Percentiles rank a stretch among this genome's conserved stretches.
phyloP scores from a whole-genome alignment of 2,329 filamentous ascomycete genomes.

The Alternaria brassicae region DNA sequence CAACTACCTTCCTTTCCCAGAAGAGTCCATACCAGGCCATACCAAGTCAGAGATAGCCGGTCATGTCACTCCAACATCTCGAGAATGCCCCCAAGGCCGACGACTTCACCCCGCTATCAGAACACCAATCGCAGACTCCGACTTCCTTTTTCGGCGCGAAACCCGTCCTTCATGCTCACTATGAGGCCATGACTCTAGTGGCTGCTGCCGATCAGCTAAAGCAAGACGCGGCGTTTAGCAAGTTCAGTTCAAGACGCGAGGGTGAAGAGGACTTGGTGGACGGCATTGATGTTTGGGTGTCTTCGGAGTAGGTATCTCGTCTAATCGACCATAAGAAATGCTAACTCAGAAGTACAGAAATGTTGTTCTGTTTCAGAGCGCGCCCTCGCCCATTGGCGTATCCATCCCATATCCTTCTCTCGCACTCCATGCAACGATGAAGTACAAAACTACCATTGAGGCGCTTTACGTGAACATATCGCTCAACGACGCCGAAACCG shows the following conservation, averaged over 20 bases:
- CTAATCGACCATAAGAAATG: neutral
- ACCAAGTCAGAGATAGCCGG: neutral
- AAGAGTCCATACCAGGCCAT: too few relatives aligned
- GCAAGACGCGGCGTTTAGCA: slow-evolving; percentile 54
- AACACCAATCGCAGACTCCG: slow-evolving; percentile 77
- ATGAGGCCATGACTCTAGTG: slow-evolving; percentile 64
- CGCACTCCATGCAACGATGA: slow-evolving; percentile 76
- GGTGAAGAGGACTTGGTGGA: slow-evolving; percentile 42
- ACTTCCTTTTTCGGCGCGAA: slow-evolving; percentile 74
- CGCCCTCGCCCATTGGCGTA: slow-evolving; percentile 64
- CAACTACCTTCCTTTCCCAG: neutral
- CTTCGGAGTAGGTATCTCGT: slow-evolving; percentile 49
- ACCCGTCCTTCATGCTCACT: slow-evolving; percentile 72
- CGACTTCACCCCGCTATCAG: slow-evolving; percentile 69
- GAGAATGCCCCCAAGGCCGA: slow-evolving; percentile 62
- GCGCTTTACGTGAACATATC: slow-evolving; percentile 49
- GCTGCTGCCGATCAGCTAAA: slow-evolving; percentile 63
- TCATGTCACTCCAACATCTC: slow-evolving; percentile 59
- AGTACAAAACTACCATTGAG: slow-evolving; percentile 51
- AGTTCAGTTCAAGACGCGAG: slow-evolving; percentile 49
- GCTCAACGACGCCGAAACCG: slow-evolving; percentile 60
- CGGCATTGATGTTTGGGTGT: slow-evolving; percentile 58
- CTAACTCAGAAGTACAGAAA: slow-evolving; percentile 44
- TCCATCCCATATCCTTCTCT: slow-evolving; percentile 77
- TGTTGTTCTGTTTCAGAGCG: slow-evolving; percentile 69